Base-by-base conservation (phyloP, 305 asterid species). In the Solanum aculeatissimum region DNA sequence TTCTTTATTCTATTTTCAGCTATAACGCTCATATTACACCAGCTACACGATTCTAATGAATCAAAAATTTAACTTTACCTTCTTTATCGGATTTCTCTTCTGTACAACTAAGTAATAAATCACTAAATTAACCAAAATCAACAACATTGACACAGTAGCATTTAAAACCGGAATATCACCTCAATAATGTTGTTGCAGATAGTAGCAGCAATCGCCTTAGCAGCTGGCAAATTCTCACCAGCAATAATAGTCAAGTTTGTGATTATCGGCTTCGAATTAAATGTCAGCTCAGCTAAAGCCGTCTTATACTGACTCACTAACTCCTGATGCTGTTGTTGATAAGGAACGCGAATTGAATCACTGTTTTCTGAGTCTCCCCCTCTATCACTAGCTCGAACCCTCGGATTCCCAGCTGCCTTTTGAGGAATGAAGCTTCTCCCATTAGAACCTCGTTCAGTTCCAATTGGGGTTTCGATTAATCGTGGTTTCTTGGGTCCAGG, bases 211-310 rank as follows among this genome's bases (percentile, higher is more conserved):
- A 95, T 90, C 53, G 95, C 93, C 91, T 95, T 95, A 25, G 98
- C 95, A 19, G 97, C 97, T 45, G 89, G 91, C 85, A 91, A 81
- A 93, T 92, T 94, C 94, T 95, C 98, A 43, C 98, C 98, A 2
- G 98, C 98, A 63, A 95, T 95, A 69, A 95, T 95, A 38, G 98
- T 95, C 91, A 95, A 90, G 86, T 95, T 95, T 4, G 98, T 95
- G 74, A 95, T 95, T 27, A 95, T 95, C 13, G 98, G 98, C 90
- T 95, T 95, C 57, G 98, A 95, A 81, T 95, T 95, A 85, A 94
- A 93, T 27, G 97, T 95, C 65, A 95, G 88, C 89, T 95, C 98
- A 77, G 95, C 91, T 84, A 95, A 86, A 2, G 98, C 98, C 45
- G 93, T 88, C 93, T 88, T 94, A 92, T 95, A 95, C 92, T 93